Evolutionary conservation across 345 rosid genomes (phyloP), one percentile per base, ranked within the genome.

Genomic region (Camelina hispida): DNA sequence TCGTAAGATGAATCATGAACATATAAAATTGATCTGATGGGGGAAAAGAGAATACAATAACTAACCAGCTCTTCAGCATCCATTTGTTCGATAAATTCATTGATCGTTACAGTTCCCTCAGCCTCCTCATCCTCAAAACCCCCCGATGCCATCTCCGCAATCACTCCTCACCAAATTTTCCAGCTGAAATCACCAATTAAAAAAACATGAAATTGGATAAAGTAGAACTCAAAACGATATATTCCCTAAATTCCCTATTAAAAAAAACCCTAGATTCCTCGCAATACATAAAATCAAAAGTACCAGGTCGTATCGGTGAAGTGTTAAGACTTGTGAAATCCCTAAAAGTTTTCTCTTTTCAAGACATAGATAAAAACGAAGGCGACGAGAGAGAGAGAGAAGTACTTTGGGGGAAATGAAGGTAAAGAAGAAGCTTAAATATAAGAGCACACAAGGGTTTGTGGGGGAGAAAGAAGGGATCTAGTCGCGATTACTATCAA

Each of bases 51-150:
- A 68, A 20, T 60, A 3, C 2, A 7, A n/a, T 71, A 85, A 95
- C 99, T 69, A 84, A 95, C 99, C 87, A 95, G 82, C 78, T 92
- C 98, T 80, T 92, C 89, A 0, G 87, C 97, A 74, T 95, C 97
- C 52, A 92, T 85, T 28, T 85, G 79, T 64, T 92, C 72, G 64
- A 95, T 91, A 71, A 92, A 95, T 82, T 95, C 99, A 25, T 86
- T 52, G 64, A 95, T 90, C 40, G 98, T 80, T 25, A 90, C 60
- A 44, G 94, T 89, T 53, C 73, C 87, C 74, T 88, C 96, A 6
- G 79, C 82, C 25, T 94, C 82, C 20, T 94, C 98, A 15, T 89
- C 90, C 16, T 85, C 98, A 62, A 88, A 84, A 61, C 18, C 83
- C 13, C 71, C 83, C 16, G 83, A 86, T 86, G 83, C 87, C 97